Percentiles rank a stretch among this genome's conserved stretches.
phyloP scores from a whole-genome alignment of 139 green algal species.

The Chlorella sp. region DNA sequence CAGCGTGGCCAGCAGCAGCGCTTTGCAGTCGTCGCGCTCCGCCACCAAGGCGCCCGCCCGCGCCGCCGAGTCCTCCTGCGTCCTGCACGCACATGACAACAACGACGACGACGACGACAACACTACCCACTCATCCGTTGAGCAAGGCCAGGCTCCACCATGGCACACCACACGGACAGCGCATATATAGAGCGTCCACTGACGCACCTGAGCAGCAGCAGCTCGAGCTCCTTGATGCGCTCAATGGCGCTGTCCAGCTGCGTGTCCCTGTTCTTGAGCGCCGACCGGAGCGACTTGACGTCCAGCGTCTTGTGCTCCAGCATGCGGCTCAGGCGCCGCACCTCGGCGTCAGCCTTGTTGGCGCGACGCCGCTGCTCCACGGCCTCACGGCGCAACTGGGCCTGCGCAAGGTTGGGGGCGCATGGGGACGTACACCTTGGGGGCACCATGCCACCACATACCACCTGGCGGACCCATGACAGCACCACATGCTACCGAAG shows the following conservation, averaged over 20 bases:
- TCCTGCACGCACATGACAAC: neutral
- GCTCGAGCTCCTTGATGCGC: constrained; percentile 37
- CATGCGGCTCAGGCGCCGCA: constrained; percentile 18
- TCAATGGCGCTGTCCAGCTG: constrained; percentile 28
- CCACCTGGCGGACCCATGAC: no score
- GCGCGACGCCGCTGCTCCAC: constrained; percentile 37
- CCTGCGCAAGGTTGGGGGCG: constrained; percentile 17
- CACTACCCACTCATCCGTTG: no score
- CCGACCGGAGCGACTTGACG: constrained; percentile 29
- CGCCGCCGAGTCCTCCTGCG: neutral
- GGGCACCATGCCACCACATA: no score
- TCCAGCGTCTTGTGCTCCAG: constrained; percentile 36
- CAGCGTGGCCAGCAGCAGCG: constrained; percentile 39
- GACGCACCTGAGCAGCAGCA: constrained; percentile 25
- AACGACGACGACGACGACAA: neutral
- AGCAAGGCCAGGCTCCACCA: no score
- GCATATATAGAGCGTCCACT: no score
- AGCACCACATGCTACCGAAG: no score
- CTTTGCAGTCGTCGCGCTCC: constrained; percentile 45
- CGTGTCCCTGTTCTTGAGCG: constrained; percentile 33
- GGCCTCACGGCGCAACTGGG: constrained; percentile 38
- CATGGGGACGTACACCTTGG: neutral
- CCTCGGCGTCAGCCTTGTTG: constrained; percentile 39
- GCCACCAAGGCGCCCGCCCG: constrained; percentile 7
- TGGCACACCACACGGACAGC: no score